Percentiles rank a stretch among this genome's conserved stretches.
phyloP scores from a whole-genome alignment of 768 basidiomycete genomes.

The Termitomyces eurrhizus region DNA sequence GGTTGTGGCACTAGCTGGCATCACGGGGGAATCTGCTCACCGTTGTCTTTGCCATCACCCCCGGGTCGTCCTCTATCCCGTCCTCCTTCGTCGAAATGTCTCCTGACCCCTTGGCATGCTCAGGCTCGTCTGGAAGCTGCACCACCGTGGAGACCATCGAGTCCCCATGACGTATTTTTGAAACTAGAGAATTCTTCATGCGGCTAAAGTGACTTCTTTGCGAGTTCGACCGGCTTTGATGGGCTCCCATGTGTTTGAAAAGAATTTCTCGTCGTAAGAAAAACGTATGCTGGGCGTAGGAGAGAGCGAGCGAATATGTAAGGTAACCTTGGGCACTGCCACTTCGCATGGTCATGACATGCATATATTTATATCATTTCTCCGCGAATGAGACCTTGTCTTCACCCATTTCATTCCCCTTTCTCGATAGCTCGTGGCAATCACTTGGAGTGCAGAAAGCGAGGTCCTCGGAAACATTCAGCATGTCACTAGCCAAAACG shows the following conservation, averaged over 20 bases:
- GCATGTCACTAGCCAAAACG: neutral
- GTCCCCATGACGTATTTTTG: constrained; percentile 9
- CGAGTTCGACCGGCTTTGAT: constrained; percentile 24
- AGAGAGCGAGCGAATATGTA: neutral
- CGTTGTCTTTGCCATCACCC: neutral
- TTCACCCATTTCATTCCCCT: neutral
- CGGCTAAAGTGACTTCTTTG: constrained; percentile 19
- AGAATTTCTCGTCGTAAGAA: neutral
- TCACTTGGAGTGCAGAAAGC: constrained; percentile 1
- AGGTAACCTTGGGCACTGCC: constrained; percentile 5
- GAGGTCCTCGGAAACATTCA: neutral
- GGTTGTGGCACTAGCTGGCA: neutral
- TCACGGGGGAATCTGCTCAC: constrained; percentile 11
- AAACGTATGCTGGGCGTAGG: neutral
- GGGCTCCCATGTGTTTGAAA: constrained; percentile 24
- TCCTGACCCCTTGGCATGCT: neutral
- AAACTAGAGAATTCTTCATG: constrained; percentile 13
- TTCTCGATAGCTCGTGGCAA: constrained; percentile 1
- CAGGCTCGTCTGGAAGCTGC: neutral
- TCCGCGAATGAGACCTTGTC: neutral
- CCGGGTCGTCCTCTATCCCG: neutral
- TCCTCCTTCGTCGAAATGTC: neutral
- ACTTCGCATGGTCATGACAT: constrained; percentile 1
- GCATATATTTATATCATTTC: neutral
- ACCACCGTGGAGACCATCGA: neutral